phyloP scores from a whole-genome alignment of 371 early-diverging fungal species.

The Thermomucor indicae-seudaticae region DNA sequence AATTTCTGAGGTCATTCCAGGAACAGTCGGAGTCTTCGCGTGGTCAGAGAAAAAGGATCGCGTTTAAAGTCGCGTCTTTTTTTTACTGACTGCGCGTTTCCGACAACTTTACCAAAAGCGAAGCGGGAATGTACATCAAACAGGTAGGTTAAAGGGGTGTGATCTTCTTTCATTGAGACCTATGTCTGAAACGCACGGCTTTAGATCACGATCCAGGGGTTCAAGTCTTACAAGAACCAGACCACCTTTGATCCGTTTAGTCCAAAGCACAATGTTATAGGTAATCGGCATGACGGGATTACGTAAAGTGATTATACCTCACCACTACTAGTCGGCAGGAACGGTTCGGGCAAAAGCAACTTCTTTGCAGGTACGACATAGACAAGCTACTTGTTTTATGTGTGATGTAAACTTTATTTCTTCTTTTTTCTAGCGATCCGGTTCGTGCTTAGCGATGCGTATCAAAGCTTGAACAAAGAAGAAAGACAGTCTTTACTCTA shows the following conservation, averaged over 20 bases:
- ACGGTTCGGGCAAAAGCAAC: slow-evolving; percentile 99
- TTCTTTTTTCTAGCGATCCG: slow-evolving; percentile 84
- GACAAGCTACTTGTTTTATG: too few species aligned
- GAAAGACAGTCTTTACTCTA: slow-evolving; percentile 93
- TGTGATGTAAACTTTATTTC: background rate
- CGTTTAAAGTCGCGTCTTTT: too few species aligned
- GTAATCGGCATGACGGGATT: slow-evolving; percentile 34
- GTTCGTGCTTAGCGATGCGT: slow-evolving; percentile 96
- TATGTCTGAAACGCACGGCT: background rate
- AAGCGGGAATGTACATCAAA: too few species aligned
- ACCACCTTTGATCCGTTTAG: slow-evolving; percentile 90
- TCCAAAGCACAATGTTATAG: slow-evolving; percentile 92
- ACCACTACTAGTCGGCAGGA: slow-evolving; percentile 84
- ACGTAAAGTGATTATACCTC: background rate
- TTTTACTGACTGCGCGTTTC: too few species aligned
- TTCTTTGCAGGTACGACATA: slow-evolving; percentile 81
- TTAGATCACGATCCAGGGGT: slow-evolving; percentile 94
- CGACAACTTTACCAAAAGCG: too few species aligned
- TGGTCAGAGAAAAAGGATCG: too few species aligned
- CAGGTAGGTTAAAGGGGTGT: too few species aligned
- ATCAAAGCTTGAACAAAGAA: slow-evolving; percentile 86
- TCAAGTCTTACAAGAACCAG: slow-evolving; percentile 98
- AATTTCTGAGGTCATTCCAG: too few species aligned
- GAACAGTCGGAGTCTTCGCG: too few species aligned
- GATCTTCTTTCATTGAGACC: too few species aligned